These are phyloP conservation scores for Aureobasidium sp. DNA, from an alignment of 2,329 filamentous ascomycete genomes.

Conservation along the genomic window DNA sequence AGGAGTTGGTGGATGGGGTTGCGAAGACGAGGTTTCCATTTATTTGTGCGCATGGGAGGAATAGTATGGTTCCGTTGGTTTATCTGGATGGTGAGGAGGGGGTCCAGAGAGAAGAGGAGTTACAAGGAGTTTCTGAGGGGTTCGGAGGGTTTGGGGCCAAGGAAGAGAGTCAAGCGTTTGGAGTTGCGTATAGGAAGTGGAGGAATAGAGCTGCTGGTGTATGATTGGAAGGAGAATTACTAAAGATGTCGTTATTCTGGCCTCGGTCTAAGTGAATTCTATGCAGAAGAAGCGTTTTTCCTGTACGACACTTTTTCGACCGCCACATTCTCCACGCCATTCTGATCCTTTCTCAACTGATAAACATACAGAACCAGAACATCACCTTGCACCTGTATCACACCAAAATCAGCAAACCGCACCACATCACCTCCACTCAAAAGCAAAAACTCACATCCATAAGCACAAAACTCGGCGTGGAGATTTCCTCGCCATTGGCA, in stretches of 20 bases:
- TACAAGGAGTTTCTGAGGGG: not conserved
- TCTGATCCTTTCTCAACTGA: constrained; percentile 43
- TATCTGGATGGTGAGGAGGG: constrained; percentile 14
- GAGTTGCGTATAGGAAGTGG: constrained; percentile 1
- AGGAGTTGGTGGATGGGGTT: constrained; percentile 47
- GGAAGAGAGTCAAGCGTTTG: not conserved
- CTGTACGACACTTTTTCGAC: constrained; percentile 49
- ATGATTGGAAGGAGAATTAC: not conserved
- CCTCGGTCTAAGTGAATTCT: not conserved
- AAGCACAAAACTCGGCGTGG: constrained; percentile 84
- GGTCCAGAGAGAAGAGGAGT: too few species aligned
- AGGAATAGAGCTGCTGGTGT: not conserved
- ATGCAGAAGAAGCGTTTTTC: constrained; percentile 24
- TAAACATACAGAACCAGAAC: constrained; percentile 95
- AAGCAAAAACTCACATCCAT: constrained; percentile 77
- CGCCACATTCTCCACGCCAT: constrained; percentile 44
- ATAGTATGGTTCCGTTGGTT: constrained; percentile 40
- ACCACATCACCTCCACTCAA: too few species aligned
- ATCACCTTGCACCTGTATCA: constrained; percentile 76
- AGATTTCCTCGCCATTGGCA: constrained; percentile 49
- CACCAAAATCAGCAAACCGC: too few species aligned
- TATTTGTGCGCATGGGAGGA: constrained; percentile 69
- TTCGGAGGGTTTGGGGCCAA: not conserved
- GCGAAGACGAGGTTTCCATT: constrained; percentile 62
- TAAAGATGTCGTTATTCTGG: not conserved